Percentiles rank a stretch among this genome's conserved stretches.
These are phyloP conservation scores for Wickerhamomyces tratensis DNA, from an alignment of 805 yeast genomes.

Conservation along the genomic window DNA sequence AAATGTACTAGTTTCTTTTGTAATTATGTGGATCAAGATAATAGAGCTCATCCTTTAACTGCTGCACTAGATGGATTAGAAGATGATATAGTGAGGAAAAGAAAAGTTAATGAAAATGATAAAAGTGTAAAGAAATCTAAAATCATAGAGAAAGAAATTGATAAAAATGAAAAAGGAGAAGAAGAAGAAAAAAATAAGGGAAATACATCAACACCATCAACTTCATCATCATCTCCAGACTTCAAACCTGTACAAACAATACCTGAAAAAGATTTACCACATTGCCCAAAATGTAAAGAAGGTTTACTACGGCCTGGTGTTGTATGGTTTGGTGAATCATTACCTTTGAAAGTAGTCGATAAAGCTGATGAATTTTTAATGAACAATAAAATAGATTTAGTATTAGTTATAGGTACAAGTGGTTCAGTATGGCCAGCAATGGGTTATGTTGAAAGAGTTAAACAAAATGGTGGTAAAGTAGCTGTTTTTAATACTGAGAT, in stretches of 20 bases:
- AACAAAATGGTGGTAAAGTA: constrained; percentile 64
- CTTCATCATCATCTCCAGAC: constrained; percentile 29
- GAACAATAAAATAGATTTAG: constrained; percentile 50
- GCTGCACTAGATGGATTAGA: constrained; percentile 36
- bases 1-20: constrained; percentile 73
- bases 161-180: constrained; percentile 4
- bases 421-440: constrained; percentile 89
- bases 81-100: constrained; percentile 20
- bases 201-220: constrained; percentile 1
- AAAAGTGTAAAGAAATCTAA: constrained; percentile 1
- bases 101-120: constrained; percentile 5
- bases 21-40: constrained; percentile 43
- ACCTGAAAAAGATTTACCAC: constrained; percentile 47
- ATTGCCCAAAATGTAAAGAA: constrained; percentile 65
- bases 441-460: constrained; percentile 75
- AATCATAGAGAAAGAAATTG: constrained; percentile 4
- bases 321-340: constrained; percentile 90
- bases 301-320: constrained; percentile 79
- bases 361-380: constrained; percentile 61
- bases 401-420: constrained; percentile 78
- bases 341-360: constrained; percentile 55
- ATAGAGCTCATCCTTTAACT: constrained; percentile 50
- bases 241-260: constrained; percentile 39
- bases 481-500: constrained; percentile 76
- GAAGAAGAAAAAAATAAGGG: constrained; percentile 1